Conservation (phyloP, 805 yeast genomes). For the Metschnikowia cerradonensis region DNA sequence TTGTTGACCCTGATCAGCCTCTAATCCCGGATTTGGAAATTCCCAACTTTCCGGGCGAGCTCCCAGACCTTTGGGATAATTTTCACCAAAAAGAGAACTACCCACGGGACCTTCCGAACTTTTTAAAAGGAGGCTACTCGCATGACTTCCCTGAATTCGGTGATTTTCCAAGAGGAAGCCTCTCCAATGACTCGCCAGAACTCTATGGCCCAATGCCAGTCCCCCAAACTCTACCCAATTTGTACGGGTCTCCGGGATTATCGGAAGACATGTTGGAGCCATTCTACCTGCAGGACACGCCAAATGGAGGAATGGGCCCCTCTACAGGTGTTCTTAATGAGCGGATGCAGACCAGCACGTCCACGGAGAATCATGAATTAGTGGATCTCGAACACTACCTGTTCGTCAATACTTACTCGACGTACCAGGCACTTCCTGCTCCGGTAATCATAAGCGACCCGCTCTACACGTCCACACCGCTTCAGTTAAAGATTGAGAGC, state of each 20-base stretch:
- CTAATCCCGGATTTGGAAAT: background rate
- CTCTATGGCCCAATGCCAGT: background rate
- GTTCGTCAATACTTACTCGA: background rate
- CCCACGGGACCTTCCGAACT: background rate
- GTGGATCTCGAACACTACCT: constrained; percentile 2
- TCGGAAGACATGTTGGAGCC: background rate
- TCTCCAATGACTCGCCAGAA: background rate
- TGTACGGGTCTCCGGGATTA: background rate
- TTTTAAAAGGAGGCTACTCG: background rate
- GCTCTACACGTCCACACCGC: constrained; percentile 12
- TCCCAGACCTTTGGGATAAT: background rate
- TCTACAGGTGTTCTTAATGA: background rate
- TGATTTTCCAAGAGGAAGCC: background rate
- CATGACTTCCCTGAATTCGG: background rate
- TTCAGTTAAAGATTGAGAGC: constrained; percentile 7
- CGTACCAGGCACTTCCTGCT: constrained; percentile 9
- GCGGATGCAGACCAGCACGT: background rate
- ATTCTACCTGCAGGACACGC: constrained; percentile 1
- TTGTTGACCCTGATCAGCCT: background rate
- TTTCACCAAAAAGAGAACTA: background rate
- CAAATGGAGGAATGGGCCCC: background rate
- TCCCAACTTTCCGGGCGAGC: background rate
- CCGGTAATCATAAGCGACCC: constrained; percentile 9
- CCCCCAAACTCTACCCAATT: background rate
- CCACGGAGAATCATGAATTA: background rate